Evolutionary conservation across 257 asterid species (phyloP), one percentile per base, ranked within the genome.

Genomic region (Solanum ossicruentum): DNA sequence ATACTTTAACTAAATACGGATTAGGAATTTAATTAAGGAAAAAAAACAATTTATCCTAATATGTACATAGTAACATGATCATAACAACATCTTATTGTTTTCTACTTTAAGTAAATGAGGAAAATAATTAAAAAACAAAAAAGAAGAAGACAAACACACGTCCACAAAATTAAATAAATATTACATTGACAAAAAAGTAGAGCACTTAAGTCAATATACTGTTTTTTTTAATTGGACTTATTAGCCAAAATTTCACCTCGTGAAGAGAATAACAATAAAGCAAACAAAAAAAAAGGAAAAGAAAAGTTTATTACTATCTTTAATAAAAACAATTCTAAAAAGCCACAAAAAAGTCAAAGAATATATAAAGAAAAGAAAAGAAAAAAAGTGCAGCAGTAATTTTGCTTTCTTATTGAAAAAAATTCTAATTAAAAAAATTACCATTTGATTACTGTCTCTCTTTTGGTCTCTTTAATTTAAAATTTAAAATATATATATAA

Each of bases 181-280:
- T 82, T 55, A 71, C 84, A 91, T 89, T 84, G 88, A 87, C 88
- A 85, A 91, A 90, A 89, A 90, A 89, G 88, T 84, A 87, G 90
- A 90, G 85, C 92, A 84, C 89, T 89, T 82, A 91, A 90, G 96
- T 93, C 95, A 94, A 90, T 90, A 89, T 84, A 89, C 88, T 85
- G 89, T 86, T 85, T 85, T 89, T 90, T 90, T 72, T 15, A 89
- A 88, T 90, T 91, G 93, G 90, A 87, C 89, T 70, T 88, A 84
- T 87, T 23, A 84, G 85, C 86, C 26, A 83, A 83, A 66, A 70
- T 56, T 85, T 83, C 88, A 80, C 91, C 95, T 88, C 89, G 92
- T 88, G 93, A 89, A 90, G 85, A 88, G 97, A 91, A 94, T 92
- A 90, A 85, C 82, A 87, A 87, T 85, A 87, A 84, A 85, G 85